Base-by-base conservation (phyloP, 2,329 filamentous ascomycete species). In the Aspergillus intermedius region DNA sequence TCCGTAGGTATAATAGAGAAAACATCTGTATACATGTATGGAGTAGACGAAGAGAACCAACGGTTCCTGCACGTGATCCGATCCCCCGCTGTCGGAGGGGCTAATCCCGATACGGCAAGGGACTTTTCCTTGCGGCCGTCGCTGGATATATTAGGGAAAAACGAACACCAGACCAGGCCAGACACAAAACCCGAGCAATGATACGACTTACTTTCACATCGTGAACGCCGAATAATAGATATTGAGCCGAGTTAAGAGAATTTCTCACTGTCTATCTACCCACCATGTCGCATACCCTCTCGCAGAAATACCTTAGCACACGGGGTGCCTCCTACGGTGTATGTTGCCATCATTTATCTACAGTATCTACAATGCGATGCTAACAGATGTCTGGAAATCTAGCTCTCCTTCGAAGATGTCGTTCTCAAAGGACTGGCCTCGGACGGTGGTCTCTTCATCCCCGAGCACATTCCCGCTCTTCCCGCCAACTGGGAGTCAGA, bases 381-480 rank as follows among this genome's bases (percentile, higher is more conserved):
- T 59, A 44, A 58, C 43, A n/a, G 22, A 35, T 40, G 39, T 15
- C 7, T 28, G 52, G 13, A 13, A 22, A 0, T 39, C 28, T 49
- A 69, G 66, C 60, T 94, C 59, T 91, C 88, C 46, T 95, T 96
- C 68, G 91, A 96, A 71, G 84, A 90, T 47, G 90, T 90, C 42
- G 89, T 95, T 37, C 77, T 95, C 56, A 94, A 95, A 70, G 90
- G 90, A 41, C 82, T 95, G 49, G 90, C 89, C 50, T 77, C 81
- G 42, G 91, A 96, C 63, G 88, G 89, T 50, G 91, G 91, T 46
- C 83, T 95, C 23, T 95, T 91, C 75, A 86, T 95, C 54, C 91
- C 91, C 39, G 85, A 95, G 40, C 54, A 63, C 30, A 56, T 64
- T 13, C 62, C 62, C 15, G 30, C 56, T 7, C 51, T 60, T 44